Evolutionary conservation across 1,284 basidiomycete genomes (phyloP), one percentile per base, ranked within the genome.

Genomic region (Fomitiporia mediterranea): DNA sequence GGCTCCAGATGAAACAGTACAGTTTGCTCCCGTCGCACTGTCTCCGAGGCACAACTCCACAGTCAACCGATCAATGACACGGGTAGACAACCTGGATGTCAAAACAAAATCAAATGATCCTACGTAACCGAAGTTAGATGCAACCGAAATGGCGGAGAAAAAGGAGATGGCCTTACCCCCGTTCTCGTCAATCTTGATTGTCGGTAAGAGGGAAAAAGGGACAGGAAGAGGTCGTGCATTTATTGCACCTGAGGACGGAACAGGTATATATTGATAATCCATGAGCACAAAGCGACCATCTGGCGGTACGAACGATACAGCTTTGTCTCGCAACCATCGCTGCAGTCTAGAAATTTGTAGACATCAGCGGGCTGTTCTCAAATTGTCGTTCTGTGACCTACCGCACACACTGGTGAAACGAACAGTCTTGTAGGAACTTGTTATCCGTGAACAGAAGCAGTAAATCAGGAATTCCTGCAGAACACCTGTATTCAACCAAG

Each of bases 391-490:
- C 8, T 30, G 13, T 19, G 17, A 15, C 7, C 59, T 67, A 91
- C 90, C 93, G 79, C 51, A 98, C 84, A 68, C 94, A 98, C 30
- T 92, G 85, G 68, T 98, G 94, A 68, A 97, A 96, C 1, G 89
- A 83, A 61, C 85, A 88, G 62, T 96, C 90, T 2, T 77, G 73
- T 60, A 98, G 73, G 35, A 84, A 76, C 60, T 83, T 79, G 0
- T 89, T 77, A 67, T 96, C 94, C 21, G 84, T 80, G 65, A 98
- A 89, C 3, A 81, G 86, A 53, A 98, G 70, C 1, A 87, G 72
- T 53, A 96, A 78, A 68, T 98, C 95, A 2, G 95, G 95, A 60
- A 88, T 95, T 32, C 94, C 94, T 82, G 72, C 61, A 49, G 6
- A 15, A 52, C n/a, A n/a, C n/a, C 52, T 48, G 44, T 30, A 37